These are phyloP conservation scores for Nitzschia inconspicua DNA, from an alignment of 108 stramenopile species.

Conservation along the genomic window DNA sequence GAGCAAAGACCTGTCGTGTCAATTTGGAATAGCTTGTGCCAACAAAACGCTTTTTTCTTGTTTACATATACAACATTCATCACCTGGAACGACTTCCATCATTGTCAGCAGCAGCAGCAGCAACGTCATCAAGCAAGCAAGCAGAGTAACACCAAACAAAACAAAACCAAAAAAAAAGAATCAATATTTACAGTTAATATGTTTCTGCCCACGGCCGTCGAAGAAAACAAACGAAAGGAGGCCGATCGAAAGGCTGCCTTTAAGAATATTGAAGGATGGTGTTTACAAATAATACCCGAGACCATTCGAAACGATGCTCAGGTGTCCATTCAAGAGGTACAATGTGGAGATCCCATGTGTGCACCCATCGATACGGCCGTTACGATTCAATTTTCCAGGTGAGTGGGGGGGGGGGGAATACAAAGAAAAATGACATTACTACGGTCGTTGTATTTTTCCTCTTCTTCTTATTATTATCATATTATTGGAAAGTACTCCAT, in stretches of 20 bases:
- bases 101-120: too few species aligned
- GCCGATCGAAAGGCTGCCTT: conserved; percentile 25
- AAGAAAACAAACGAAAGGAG: conserved; percentile 25
- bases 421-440: neutral
- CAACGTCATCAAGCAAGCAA: too few species aligned
- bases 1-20: too few species aligned
- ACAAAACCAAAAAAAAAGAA: neutral
- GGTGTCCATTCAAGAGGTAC: conserved; percentile 75
- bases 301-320: conserved; percentile 47
- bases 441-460: too few species aligned
- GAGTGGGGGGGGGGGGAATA: too few species aligned
- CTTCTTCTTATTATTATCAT: neutral
- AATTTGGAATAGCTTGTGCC: too few species aligned
- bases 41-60: too few species aligned
- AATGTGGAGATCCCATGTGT: conserved; percentile 85
- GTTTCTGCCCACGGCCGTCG: conserved; percentile 64
- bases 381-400: conserved; percentile 69
- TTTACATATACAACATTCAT: too few species aligned
- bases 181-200: conserved; percentile 27
- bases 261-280: conserved; percentile 59
- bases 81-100: too few species aligned
- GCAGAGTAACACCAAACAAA: too few species aligned
- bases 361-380: conserved; percentile 82
- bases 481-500: too few species aligned
- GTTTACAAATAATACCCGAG: conserved; percentile 55